Evolutionary conservation across 2,329 filamentous ascomycete species (phyloP).

Genomic region (Zymoseptoria pseudotritici): DNA sequence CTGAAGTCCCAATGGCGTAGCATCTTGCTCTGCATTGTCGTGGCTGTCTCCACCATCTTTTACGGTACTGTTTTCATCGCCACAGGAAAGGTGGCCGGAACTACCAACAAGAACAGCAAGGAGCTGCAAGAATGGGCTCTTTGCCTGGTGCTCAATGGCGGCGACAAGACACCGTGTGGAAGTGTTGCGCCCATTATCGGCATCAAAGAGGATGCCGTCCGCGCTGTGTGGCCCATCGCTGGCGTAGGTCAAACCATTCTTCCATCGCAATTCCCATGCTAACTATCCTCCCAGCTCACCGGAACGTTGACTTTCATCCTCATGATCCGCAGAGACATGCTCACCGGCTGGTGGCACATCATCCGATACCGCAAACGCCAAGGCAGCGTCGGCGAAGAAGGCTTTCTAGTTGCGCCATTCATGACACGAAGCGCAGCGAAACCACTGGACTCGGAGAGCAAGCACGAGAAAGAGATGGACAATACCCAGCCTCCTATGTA

Average conservation of each 20-base stretch:
- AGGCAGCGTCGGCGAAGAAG: constrained; percentile 3
- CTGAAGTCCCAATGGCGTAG: constrained; percentile 77
- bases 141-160: constrained; percentile 51
- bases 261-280: background rate
- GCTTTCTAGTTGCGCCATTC: constrained; percentile 6
- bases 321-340: constrained; percentile 68
- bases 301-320: constrained; percentile 71
- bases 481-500: background rate
- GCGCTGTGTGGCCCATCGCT: constrained; percentile 65
- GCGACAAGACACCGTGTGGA: constrained; percentile 59
- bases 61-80: constrained; percentile 75
- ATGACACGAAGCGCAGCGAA: background rate
- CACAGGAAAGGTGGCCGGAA: constrained; percentile 34
- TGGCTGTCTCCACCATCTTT: constrained; percentile 72
- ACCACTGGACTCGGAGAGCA: background rate
- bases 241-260: constrained; percentile 48
- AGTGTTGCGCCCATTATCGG: constrained; percentile 51
- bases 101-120: constrained; percentile 33
- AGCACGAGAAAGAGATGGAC: background rate
- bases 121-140: constrained; percentile 54
- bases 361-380: constrained; percentile 10
- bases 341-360: constrained; percentile 67
- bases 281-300: constrained; percentile 47
- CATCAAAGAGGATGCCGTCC: constrained; percentile 60
- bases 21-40: constrained; percentile 70